A percentile compares a stretch with the other conserved stretches of the same genome.
Evolutionary conservation across 345 rosid species (phyloP).

Genomic region (Ailanthus altissimus): DNA sequence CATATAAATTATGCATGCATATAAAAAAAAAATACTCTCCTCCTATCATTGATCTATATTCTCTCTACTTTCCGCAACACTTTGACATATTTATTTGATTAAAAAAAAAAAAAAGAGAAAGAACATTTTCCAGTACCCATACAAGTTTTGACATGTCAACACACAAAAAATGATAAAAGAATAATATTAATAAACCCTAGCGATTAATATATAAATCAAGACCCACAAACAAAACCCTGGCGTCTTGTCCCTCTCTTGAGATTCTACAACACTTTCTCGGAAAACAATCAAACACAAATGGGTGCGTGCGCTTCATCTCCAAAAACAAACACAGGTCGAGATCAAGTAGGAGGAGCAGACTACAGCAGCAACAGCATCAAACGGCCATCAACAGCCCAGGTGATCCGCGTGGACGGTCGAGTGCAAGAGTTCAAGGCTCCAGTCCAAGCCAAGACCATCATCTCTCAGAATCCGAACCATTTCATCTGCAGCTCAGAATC

Average conservation of each 20-base stretch:
- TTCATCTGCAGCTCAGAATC: conserved; percentile 43
- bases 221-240: not conserved
- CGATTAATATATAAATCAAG: not conserved
- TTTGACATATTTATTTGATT: not conserved
- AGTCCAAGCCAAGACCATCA: conserved; percentile 22
- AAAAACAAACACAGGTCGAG: not conserved
- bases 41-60: not conserved
- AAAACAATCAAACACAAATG: conserved; percentile 6
- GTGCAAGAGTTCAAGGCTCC: conserved; percentile 32
- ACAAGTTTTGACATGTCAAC: conserved; percentile 2
- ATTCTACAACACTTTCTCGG: not conserved
- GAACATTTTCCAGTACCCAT: not conserved
- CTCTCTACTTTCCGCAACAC: not conserved
- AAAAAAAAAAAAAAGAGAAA: not conserved
- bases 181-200: not conserved
- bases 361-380: not conserved
- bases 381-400: conserved; percentile 20
- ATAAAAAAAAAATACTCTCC: not conserved
- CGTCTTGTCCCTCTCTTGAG: not conserved
- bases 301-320: conserved; percentile 32
- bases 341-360: not conserved
- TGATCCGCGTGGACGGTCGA: conserved; percentile 29
- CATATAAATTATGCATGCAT: no score
- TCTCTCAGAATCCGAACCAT: conserved; percentile 27
- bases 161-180: no score